Conservation (phyloP, 148 eudicot genomes). For the Silene uniflora region DNA sequence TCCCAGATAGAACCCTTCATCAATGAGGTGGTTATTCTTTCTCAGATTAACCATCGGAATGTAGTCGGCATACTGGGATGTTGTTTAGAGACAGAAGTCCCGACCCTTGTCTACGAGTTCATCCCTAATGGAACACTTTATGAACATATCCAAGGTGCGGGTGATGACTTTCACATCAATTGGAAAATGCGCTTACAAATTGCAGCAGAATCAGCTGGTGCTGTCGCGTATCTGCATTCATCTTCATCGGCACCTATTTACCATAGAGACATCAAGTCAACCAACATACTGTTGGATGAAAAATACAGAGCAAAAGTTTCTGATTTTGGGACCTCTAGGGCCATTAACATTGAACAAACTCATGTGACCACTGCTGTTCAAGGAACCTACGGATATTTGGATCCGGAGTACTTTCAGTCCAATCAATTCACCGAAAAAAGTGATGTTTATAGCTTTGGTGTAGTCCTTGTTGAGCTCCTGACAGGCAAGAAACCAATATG, state of each 20-base stretch:
- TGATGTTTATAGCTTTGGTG: constrained; percentile 28
- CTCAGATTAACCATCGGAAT: constrained; percentile 24
- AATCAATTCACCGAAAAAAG: constrained; percentile 21
- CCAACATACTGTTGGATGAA: constrained; percentile 26
- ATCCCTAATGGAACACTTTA: constrained; percentile 19
- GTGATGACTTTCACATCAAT: constrained; percentile 5
- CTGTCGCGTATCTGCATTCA: constrained; percentile 20
- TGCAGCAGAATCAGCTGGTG: constrained; percentile 22
- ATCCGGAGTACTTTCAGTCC: constrained; percentile 27
- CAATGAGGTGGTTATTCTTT: constrained; percentile 19
- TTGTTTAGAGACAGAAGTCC: constrained; percentile 27
- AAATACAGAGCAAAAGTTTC: constrained; percentile 20
- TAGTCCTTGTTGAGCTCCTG: constrained; percentile 18
- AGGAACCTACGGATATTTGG: constrained; percentile 28
- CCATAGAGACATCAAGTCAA: constrained; percentile 23
- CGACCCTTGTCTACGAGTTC: constrained; percentile 17
- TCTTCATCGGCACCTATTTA: constrained; percentile 15
- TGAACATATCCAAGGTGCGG: constrained; percentile 14
- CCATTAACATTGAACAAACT: constrained; percentile 20
- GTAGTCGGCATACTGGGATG: constrained; percentile 20
- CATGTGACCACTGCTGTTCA: constrained; percentile 25
- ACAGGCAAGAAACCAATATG: constrained; percentile 12
- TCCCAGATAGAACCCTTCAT: constrained; percentile 17
- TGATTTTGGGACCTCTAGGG: constrained; percentile 22
- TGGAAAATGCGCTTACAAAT: constrained; percentile 21